Conservation (phyloP, 805 yeast species). For the Saccharomyces paradoxus region DNA sequence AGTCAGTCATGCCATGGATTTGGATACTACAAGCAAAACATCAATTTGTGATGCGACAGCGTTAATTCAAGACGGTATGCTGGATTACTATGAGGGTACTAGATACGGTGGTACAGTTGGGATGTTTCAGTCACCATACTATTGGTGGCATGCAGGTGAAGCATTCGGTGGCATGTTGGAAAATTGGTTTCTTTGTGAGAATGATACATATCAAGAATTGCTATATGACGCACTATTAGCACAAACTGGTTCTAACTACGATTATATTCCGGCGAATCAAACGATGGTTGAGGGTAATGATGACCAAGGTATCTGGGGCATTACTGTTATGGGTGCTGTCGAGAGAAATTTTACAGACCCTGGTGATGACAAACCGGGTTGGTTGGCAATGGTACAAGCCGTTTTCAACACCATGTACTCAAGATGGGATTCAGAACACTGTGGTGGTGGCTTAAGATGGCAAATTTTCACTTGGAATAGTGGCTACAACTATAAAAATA, state of each 20-base stretch:
- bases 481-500: slow-evolving; percentile 56
- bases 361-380: slow-evolving; percentile 34
- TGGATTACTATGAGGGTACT: slow-evolving; percentile 59
- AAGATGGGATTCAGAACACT: slow-evolving; percentile 49
- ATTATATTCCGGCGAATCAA: slow-evolving; percentile 56
- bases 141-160: slow-evolving; percentile 91
- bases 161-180: slow-evolving; percentile 63
- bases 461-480: slow-evolving; percentile 54
- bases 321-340: slow-evolving; percentile 54
- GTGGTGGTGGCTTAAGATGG: slow-evolving; percentile 66
- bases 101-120: slow-evolving; percentile 63
- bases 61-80: slow-evolving; percentile 49
- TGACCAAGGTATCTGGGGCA: slow-evolving; percentile 66
- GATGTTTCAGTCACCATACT: slow-evolving; percentile 60
- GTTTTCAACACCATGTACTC: slow-evolving; percentile 47
- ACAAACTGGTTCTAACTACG: slow-evolving; percentile 38
- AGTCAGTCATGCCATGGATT: slow-evolving; percentile 23
- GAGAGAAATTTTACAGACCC: slow-evolving; percentile 50
- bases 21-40: slow-evolving; percentile 34
- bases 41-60: slow-evolving; percentile 53
- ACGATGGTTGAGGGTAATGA: slow-evolving; percentile 65
- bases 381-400: slow-evolving; percentile 53
- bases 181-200: slow-evolving; percentile 60
- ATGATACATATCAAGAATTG: slow-evolving; percentile 51
- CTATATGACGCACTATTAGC: slow-evolving; percentile 46